Percentiles rank a stretch among this genome's conserved stretches.
Evolutionary conservation across 2,329 filamentous ascomycete species (phyloP).

Genomic region (Tolypocladium nubicola): DNA sequence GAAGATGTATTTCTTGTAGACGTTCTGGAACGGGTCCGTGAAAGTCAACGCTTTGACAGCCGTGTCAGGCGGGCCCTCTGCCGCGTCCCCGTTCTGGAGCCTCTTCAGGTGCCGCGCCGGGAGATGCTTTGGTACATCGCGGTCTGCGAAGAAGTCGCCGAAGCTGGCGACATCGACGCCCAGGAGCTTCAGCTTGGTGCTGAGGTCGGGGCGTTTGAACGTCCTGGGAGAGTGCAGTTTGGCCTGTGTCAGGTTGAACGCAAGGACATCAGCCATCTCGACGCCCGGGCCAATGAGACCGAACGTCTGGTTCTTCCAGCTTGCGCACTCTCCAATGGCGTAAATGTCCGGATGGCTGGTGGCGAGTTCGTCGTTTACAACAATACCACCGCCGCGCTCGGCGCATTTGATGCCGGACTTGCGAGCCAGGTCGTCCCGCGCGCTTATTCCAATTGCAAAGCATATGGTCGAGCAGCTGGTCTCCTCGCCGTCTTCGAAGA

Average conservation of each 20-base stretch:
- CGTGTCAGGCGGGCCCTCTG: not conserved
- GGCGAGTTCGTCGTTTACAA: slow-evolving; percentile 55
- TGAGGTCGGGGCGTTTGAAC: slow-evolving; percentile 77
- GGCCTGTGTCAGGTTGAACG: slow-evolving; percentile 83
- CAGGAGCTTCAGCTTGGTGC: slow-evolving; percentile 82
- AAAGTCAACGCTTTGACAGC: slow-evolving; percentile 75
- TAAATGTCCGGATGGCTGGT: slow-evolving; percentile 68
- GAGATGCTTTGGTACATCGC: slow-evolving; percentile 69
- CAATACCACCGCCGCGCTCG: slow-evolving; percentile 63
- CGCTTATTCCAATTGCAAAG: slow-evolving; percentile 80
- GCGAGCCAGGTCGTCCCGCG: slow-evolving; percentile 66
- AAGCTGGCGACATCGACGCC: slow-evolving; percentile 90
- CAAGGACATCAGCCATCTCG: slow-evolving; percentile 85
- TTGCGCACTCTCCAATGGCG: slow-evolving; percentile 84
- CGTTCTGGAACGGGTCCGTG: slow-evolving; percentile 75
- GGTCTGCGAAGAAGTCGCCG: slow-evolving; percentile 85
- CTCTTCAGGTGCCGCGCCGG: slow-evolving; percentile 43
- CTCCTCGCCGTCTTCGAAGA: slow-evolving; percentile 70
- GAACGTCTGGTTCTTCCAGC: slow-evolving; percentile 78
- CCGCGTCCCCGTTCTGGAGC: not conserved
- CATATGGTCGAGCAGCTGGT: slow-evolving; percentile 74
- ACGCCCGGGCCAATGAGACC: slow-evolving; percentile 83
- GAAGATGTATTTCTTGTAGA: slow-evolving; percentile 93
- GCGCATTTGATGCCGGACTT: slow-evolving; percentile 62
- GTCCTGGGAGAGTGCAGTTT: slow-evolving; percentile 56